These are phyloP conservation scores for Paramecium sonneborni DNA, from an alignment of 73 alveolate genomes.

Conservation along the genomic window DNA sequence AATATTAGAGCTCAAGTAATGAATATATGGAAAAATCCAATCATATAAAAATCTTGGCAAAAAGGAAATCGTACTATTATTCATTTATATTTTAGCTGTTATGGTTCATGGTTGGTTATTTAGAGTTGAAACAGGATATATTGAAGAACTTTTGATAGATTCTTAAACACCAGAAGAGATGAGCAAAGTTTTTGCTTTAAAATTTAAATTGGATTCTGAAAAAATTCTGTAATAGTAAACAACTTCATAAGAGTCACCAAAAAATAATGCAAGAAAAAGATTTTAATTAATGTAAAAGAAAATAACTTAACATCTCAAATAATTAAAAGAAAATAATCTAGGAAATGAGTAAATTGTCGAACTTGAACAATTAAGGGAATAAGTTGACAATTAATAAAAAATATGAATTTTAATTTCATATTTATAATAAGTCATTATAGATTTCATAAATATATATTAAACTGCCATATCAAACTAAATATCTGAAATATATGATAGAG, in stretches of 20 bases:
- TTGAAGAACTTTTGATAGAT: slow-evolving; percentile 18
- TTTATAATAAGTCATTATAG: not conserved
- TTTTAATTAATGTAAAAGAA: not conserved
- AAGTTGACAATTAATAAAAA: not conserved
- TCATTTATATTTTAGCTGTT: not conserved
- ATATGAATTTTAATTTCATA: not conserved
- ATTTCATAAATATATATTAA: not conserved
- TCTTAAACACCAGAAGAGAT: not conserved
- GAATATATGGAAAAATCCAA: slow-evolving; percentile 50
- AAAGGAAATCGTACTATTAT: not conserved
- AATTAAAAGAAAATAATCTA: not conserved
- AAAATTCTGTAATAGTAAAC: not conserved
- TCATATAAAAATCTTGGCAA: slow-evolving; percentile 36
- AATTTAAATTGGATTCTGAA: slow-evolving; percentile 9
- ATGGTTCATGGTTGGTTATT: slow-evolving; percentile 53
- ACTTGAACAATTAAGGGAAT: not conserved
- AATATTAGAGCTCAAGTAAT: slow-evolving; percentile 34
- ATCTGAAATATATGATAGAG: no score
- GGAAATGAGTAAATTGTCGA: not conserved
- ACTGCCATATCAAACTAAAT: no score
- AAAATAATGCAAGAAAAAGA: not conserved
- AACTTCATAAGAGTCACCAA: not conserved
- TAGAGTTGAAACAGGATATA: slow-evolving; percentile 51
- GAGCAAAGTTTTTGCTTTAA: not conserved
- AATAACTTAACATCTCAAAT: not conserved